Base-by-base conservation (phyloP, 192 early-diverging fungal species). In the Coemansia sp. region DNA sequence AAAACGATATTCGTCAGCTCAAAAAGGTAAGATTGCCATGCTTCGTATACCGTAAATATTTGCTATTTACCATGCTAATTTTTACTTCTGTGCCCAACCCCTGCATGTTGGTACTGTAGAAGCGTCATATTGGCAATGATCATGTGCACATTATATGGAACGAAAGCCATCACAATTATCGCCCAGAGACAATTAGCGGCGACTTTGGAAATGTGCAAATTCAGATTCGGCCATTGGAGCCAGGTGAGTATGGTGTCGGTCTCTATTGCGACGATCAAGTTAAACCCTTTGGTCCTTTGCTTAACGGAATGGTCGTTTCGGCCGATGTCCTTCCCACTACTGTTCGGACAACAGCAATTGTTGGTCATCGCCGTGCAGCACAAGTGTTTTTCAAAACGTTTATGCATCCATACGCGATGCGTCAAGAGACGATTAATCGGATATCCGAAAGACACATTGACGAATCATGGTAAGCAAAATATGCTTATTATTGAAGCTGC, bases 61-160 rank as follows among this genome's bases (percentile, higher is more conserved):
- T n/a, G 4, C 47, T 7, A 21, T 17, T 17, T 17, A 12, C 7
- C 2, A 2, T 8, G 19, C 15, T 17, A 43, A 15, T 11, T 15
- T 2, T 4, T 5, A 43, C 14, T 15, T 43, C 14, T 43, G 41
- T 11, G 41, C 32, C 32, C 5, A 43, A 15, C 41, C 41, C 14
- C 14, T 43, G 2, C 41, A n/a, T n/a, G 14, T n/a, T 43, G 41
- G 15, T n/a, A 43, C 41, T 43, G 27, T 67, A 93, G 92, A 98
- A 98, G 88, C 89, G 97, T 11, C 97, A 99, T 64, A 92, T 99
- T 73, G 97, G 97, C 25, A 99, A 99, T 69, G 95, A 99, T 66
- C 95, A 97, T 70, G 93, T 99, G 6, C 97, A 99, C 64, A 94
- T 99, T 52, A 84, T 99, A 9, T 99, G 94, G 94, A 97, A 96